Base-by-base conservation (phyloP, 257 asterid genomes). In the Ligustrum vulgare region DNA sequence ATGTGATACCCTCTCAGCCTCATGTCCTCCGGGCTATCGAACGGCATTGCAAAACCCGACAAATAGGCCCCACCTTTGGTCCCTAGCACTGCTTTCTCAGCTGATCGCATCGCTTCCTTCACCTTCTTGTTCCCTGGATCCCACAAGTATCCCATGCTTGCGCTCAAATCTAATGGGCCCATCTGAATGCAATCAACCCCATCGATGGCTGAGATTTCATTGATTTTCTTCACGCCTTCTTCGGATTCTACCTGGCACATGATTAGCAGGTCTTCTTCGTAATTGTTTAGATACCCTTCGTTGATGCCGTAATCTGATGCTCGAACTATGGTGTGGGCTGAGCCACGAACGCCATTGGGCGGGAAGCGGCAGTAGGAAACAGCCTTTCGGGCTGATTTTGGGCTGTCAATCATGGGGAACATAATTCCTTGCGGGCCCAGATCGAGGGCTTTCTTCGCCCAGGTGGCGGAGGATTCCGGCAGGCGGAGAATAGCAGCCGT, bases 131-230 rank as follows among this genome's bases (percentile, higher is more conserved):
- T 81, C 69, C 96, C 96, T 6, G 96, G 97, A 77, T 92, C 96
- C 97, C 96, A 90, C 76, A 92, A 22, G 36, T 90, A 92, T 80
- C 97, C 97, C 87, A 92, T 58, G 81, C 94, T 89, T 41, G 95
- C 97, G 83, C 97, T 92, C 86, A 92, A 73, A 79, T 92, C 97
- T 86, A 90, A 72, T 66, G 97, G 97, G 33, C 97, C 97, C 97
- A 92, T 92, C 68, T 92, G 91, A 34, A 92, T 72, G 79, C 94
- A 85, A 70, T 92, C 97, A 7, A 92, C 92, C 16, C 97, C 97
- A 5, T 92, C 97, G 2, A 90, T 92, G 37, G 70, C 82, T 0
- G 92, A 85, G 11, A 92, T 92, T 47, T 92, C 94, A n/a, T 85
- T 87, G 58, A 84, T 65, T 69, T 87, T 92, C 82, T 85, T 82